phyloP scores from a whole-genome alignment of 73 alveolate genomes.

The Paramecium pentaurelia region DNA sequence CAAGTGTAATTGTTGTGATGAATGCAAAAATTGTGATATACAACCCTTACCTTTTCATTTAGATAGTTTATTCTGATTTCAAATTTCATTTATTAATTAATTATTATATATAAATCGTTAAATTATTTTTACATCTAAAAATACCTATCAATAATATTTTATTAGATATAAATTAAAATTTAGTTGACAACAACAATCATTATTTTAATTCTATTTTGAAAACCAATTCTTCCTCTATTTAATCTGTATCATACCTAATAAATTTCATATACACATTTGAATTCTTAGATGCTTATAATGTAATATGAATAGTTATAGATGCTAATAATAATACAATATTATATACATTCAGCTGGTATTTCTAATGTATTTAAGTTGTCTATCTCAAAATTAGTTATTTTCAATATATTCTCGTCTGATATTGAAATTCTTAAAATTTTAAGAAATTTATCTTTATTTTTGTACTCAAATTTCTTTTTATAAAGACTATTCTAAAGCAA shows the following conservation, averaged over 20 bases:
- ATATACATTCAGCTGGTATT: neutral
- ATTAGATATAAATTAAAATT: neutral
- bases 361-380: neutral
- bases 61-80: neutral
- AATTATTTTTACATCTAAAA: neutral
- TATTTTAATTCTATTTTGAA: neutral
- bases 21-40: neutral
- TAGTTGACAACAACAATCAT: neutral
- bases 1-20: neutral
- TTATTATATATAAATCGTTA: neutral
- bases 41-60: neutral
- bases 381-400: neutral
- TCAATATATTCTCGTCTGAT: neutral
- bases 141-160: neutral
- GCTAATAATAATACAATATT: neutral
- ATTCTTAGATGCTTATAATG: neutral
- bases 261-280: neutral
- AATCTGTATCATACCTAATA: constrained; percentile 14
- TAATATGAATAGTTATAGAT: neutral
- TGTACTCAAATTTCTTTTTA: constrained; percentile 4
- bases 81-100: neutral
- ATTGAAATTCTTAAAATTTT: neutral
- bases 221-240: neutral
- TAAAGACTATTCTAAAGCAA: neutral
- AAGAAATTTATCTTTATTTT: constrained; percentile 18